Evolutionary conservation across 805 yeast species (phyloP), one percentile per base, ranked within the genome.

Genomic region (Kodamaea fukazawae): DNA sequence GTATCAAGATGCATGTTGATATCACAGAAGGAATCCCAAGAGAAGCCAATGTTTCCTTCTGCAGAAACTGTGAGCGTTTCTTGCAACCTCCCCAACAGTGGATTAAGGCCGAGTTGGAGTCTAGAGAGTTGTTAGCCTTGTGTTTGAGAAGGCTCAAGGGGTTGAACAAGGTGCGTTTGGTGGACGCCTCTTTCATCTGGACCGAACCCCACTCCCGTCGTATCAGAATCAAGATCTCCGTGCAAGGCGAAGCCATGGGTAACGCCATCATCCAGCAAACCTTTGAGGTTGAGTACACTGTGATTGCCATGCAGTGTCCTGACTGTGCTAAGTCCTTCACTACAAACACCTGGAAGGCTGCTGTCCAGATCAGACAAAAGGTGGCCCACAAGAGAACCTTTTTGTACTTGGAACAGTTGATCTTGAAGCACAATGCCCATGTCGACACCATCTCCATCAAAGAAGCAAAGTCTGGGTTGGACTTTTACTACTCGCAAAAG

Each of bases 131-230:
- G 38, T 70, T 93, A 46, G 98, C 99, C 1, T 69, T 93, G 31
- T 86, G 97, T 70, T 70, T 93, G 48, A 81, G 91, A 65, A 79
- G 91, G 59, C 72, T 93, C 55, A 87, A 85, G 53, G 98, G 98
- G 41, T 72, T 93, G 50, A 81, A 78, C 49, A 85, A 86, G 55
- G 93, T 89, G 33, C 73, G 96, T 53, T 70, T 93, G 44, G 80
- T 88, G 30, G 98, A 93, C 67, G 99, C 99, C 2, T 78, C 90
- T 4, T 93, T 90, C 54, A 79, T 95, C 46, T 93, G 99, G 99
- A 93, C 99, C 1, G 99, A 93, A 68, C 99, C 99, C 3, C 99
- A 93, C 63, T 89, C 97, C 18, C 78, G 99, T 64, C 83, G 99
- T 71, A 80, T 91, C 45, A 81, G 89, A 62, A 79, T 95, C 47